These are phyloP conservation scores for Pycnococcus provasolii DNA, from an alignment of 139 green algal species.

Conservation along the genomic window DNA sequence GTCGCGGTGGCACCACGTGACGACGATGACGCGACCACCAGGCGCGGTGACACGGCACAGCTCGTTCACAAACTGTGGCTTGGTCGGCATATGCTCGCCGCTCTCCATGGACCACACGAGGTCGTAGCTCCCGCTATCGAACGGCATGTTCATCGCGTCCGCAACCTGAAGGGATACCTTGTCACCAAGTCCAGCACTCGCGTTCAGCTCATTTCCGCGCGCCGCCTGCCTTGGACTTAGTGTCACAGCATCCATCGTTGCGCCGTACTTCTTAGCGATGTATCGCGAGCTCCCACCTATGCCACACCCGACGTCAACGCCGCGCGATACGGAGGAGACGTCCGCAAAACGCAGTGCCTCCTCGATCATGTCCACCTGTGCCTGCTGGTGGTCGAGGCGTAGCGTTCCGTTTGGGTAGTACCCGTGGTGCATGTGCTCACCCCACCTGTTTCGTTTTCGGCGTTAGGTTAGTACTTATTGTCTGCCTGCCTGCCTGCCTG, in stretches of 20 bases:
- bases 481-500: neutral
- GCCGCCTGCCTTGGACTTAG: slow-evolving; percentile 73
- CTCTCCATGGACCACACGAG: slow-evolving; percentile 93
- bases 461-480: neutral
- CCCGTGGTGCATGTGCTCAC: slow-evolving; percentile 95
- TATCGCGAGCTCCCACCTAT: slow-evolving; percentile 82
- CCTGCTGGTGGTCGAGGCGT: slow-evolving; percentile 13
- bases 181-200: slow-evolving; percentile 41
- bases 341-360: slow-evolving; percentile 64
- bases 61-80: slow-evolving; percentile 87
- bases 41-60: slow-evolving; percentile 74
- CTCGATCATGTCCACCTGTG: slow-evolving; percentile 89
- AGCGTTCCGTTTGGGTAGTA: slow-evolving; percentile 55
- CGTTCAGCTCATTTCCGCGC: slow-evolving; percentile 62
- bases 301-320: slow-evolving; percentile 93
- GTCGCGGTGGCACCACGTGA: slow-evolving; percentile 89
- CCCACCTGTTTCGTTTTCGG: slow-evolving; percentile 16
- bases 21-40: slow-evolving; percentile 54
- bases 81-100: slow-evolving; percentile 98
- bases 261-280: slow-evolving; percentile 64
- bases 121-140: slow-evolving; percentile 77
- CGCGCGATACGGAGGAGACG: slow-evolving; percentile 35
- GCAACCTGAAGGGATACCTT: slow-evolving; percentile 64
- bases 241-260: slow-evolving; percentile 65
- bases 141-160: slow-evolving; percentile 82